Percentiles rank a stretch among this genome's conserved stretches.
phyloP scores from a whole-genome alignment of 768 basidiomycete species.

The Mycena amicta region DNA sequence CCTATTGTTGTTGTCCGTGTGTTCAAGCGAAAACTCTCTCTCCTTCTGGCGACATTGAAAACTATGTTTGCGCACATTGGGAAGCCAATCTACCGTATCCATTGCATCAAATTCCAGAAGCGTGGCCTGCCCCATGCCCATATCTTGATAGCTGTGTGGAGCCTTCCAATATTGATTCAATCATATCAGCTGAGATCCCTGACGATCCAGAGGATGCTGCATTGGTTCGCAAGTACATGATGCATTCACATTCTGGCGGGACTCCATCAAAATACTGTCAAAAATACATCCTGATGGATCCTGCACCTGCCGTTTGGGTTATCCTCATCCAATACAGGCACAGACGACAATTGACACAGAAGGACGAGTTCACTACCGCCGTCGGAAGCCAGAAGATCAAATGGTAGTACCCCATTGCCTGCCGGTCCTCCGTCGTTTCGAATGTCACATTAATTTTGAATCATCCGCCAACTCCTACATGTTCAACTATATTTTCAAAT shows the following conservation, averaged over 20 bases:
- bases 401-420: slow-evolving; percentile 34
- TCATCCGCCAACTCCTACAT: slow-evolving; percentile 30
- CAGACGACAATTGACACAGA: slow-evolving; percentile 29
- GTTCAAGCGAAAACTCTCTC: no score
- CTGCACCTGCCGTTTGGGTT: slow-evolving; percentile 26
- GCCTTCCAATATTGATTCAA: no score
- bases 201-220: slow-evolving; percentile 24
- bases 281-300: slow-evolving; percentile 14
- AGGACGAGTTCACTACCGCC: slow-evolving; percentile 32
- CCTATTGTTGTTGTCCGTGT: no score
- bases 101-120: no score
- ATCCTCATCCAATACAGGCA: slow-evolving; percentile 17
- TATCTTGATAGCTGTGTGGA: no score
- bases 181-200: slow-evolving; percentile 41
- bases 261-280: slow-evolving; percentile 37
- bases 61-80: no score
- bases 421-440: slow-evolving; percentile 29
- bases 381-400: slow-evolving; percentile 25
- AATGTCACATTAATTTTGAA: slow-evolving; percentile 43
- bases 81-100: no score
- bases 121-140: no score
- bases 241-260: no score
- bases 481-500: slow-evolving; percentile 46
- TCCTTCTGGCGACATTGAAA: no score
- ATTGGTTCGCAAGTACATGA: no score